These are phyloP conservation scores for Coleophoma cylindrospora DNA, from an alignment of 2,329 filamentous ascomycete species.

Conservation along the genomic window DNA sequence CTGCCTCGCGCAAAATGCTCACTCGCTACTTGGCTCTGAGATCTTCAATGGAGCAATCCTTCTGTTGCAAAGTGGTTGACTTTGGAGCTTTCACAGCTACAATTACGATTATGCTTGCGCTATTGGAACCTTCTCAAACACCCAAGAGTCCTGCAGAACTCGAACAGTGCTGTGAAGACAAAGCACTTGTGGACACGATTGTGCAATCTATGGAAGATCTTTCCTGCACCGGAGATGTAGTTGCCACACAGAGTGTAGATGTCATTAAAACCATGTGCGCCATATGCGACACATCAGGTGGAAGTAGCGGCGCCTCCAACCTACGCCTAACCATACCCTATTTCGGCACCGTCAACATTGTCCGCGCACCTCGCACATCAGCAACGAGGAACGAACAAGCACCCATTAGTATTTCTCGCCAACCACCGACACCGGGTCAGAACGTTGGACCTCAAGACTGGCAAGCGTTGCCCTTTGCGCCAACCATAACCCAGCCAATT, in stretches of 20 bases:
- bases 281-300: not conserved
- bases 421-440: not conserved
- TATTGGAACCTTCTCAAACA: slow-evolving; percentile 1
- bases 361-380: slow-evolving; percentile 5
- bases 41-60: not conserved
- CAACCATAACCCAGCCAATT: not conserved
- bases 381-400: slow-evolving; percentile 3
- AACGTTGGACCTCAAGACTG: not conserved
- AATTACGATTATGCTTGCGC: slow-evolving; percentile 4
- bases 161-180: not conserved
- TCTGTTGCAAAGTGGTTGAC: slow-evolving; percentile 7
- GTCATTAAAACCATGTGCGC: slow-evolving; percentile 5
- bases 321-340: slow-evolving; percentile 21
- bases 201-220: slow-evolving; percentile 3
- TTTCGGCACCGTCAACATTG: slow-evolving; percentile 27
- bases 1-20: slow-evolving; percentile 4
- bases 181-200: not conserved
- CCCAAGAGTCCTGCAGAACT: not conserved
- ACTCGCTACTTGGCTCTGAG: slow-evolving; percentile 2
- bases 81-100: slow-evolving; percentile 7
- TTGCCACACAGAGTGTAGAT: slow-evolving; percentile 4
- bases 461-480: not conserved
- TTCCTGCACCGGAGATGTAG: not conserved
- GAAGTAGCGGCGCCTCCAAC: not conserved
- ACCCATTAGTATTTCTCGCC: slow-evolving; percentile 2